A percentile compares a stretch with the other conserved stretches of the same genome.
Evolutionary conservation across 148 eudicot species (phyloP).

Genomic region (Fagopyrum homotropicum): DNA sequence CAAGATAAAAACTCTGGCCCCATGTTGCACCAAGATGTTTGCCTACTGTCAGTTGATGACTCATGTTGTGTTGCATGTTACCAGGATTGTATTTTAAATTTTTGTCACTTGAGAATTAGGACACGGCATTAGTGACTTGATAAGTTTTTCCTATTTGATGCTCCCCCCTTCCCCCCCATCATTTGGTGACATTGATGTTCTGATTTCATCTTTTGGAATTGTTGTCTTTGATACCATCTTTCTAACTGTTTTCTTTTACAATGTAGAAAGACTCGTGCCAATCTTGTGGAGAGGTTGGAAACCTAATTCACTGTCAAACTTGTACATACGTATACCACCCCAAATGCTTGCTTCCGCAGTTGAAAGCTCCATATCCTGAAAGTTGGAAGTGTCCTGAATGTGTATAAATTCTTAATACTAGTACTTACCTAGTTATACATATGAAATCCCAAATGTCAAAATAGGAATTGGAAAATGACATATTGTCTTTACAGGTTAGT

Average conservation of each 20-base stretch:
- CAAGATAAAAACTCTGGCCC: neutral
- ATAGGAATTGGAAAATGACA: conserved; percentile 11
- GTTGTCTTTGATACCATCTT: neutral
- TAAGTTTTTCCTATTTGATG: neutral
- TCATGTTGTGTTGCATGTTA: neutral
- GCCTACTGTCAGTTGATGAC: neutral
- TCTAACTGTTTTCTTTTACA: conserved; percentile 16
- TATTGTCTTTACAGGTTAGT: conserved; percentile 54
- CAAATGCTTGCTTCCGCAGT: conserved; percentile 67
- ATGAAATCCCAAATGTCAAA: conserved; percentile 1
- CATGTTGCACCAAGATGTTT: neutral
- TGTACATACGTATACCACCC: conserved; percentile 88
- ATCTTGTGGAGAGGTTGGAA: conserved; percentile 52
- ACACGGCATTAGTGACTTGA: neutral
- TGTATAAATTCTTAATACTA: conserved; percentile 36
- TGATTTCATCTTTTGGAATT: conserved; percentile 5
- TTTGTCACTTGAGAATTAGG: neutral
- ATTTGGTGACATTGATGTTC: neutral
- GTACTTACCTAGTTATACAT: neutral
- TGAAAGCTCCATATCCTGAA: conserved; percentile 75
- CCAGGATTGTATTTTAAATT: neutral
- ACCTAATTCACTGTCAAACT: conserved; percentile 61
- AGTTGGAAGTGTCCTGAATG: conserved; percentile 94
- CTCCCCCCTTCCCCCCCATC: neutral
- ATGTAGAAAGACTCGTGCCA: conserved; percentile 68